Evolutionary conservation across 441 rosid genomes (phyloP).

Genomic region (Rhodomyrtus psidioides): DNA sequence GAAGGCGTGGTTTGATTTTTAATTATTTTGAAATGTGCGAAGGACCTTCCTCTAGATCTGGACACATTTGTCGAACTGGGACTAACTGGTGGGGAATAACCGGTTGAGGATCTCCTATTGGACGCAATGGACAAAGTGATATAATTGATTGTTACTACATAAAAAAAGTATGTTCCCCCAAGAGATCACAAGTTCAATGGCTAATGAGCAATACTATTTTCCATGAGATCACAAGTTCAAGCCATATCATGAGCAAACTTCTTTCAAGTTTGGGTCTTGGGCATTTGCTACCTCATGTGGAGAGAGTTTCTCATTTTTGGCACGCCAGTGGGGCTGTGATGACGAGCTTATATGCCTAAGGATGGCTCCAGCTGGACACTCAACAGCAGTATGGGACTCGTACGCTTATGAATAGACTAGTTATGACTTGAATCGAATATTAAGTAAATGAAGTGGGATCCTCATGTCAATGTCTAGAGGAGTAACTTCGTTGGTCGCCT

Average conservation of each 20-base stretch:
- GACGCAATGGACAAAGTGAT: not conserved
- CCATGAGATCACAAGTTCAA: not conserved
- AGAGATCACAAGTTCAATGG: not conserved
- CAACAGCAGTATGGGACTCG: rapidly evolving
- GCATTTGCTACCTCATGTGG: not conserved
- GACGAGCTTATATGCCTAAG: not conserved
- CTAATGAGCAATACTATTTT: not conserved
- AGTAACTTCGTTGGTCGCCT: not conserved
- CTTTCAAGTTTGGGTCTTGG: not conserved
- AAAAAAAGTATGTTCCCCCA: not conserved
- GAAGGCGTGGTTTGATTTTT: not conserved
- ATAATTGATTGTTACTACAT: not conserved
- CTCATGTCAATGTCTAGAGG: not conserved
- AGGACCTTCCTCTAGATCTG: not conserved
- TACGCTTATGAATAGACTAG: rapidly evolving
- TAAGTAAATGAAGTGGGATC: not conserved
- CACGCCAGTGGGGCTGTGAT: not conserved
- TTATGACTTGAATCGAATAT: not conserved
- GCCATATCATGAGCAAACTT: not conserved
- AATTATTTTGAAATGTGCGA: no score
- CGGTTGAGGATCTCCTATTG: not conserved
- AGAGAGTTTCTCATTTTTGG: not conserved
- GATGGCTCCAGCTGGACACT: not conserved
- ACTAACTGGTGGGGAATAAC: not conserved
- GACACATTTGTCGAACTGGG: not conserved